These are phyloP conservation scores for Bruguiera sexangula DNA, from an alignment of 345 rosid genomes.

Conservation along the genomic window DNA sequence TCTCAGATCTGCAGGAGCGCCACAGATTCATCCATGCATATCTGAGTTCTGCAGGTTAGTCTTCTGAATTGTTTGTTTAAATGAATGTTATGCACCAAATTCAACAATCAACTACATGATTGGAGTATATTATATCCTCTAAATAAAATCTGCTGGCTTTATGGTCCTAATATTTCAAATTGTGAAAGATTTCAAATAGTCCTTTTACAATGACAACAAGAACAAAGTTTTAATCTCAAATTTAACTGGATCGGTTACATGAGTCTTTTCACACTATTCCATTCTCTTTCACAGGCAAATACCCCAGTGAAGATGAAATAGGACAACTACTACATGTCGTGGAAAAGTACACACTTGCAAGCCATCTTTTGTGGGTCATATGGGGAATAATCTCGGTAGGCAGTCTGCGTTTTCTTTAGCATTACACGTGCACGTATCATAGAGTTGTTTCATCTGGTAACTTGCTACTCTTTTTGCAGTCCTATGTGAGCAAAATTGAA, in stretches of 20 bases:
- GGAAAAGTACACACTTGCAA: slow-evolving; percentile 69
- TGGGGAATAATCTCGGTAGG: slow-evolving; percentile 87
- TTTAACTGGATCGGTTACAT: too few relatives aligned
- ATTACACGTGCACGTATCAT: background rate
- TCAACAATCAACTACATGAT: too few relatives aligned
- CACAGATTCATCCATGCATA: slow-evolving; percentile 54
- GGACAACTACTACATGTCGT: slow-evolving; percentile 21
- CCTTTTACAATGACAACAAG: background rate
- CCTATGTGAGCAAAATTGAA: slow-evolving; percentile 67
- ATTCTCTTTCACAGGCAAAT: slow-evolving; percentile 29
- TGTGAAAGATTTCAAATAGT: background rate
- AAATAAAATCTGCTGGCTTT: too few relatives aligned
- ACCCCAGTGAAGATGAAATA: slow-evolving; percentile 47
- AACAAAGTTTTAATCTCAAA: too few relatives aligned
- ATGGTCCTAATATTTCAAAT: background rate
- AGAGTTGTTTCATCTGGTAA: background rate
- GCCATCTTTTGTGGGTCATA: slow-evolving; percentile 75
- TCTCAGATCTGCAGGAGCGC: slow-evolving; percentile 65
- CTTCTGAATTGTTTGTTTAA: background rate
- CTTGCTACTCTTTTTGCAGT: slow-evolving; percentile 33
- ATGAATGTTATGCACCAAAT: too few relatives aligned
- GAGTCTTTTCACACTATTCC: too few relatives aligned
- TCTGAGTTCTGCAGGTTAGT: slow-evolving; percentile 61
- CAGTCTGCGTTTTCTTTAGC: background rate
- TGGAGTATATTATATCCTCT: too few relatives aligned